phyloP scores from a whole-genome alignment of 805 yeast genomes.

The Debaryomyces hansenii region DNA sequence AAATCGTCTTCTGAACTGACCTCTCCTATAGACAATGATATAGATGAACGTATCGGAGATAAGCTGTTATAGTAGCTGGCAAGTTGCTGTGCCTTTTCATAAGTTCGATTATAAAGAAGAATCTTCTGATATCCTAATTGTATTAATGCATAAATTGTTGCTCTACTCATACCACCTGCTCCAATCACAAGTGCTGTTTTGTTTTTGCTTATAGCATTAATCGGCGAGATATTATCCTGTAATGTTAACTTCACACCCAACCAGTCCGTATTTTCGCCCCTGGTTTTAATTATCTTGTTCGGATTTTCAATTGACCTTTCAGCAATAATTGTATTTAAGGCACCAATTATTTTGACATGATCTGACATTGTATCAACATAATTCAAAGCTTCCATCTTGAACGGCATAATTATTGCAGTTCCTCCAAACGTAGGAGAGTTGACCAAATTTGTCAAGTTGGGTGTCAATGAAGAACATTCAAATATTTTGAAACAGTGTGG shows the following conservation, averaged over 20 bases:
- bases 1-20: not conserved
- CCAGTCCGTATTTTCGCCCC: slow-evolving; percentile 21
- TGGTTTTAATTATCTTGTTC: slow-evolving; percentile 6
- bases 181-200: slow-evolving; percentile 16
- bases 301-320: slow-evolving; percentile 9
- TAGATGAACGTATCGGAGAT: slow-evolving; percentile 6
- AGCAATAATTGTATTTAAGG: slow-evolving; percentile 11
- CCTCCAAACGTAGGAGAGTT: slow-evolving; percentile 15
- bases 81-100: slow-evolving; percentile 5
- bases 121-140: slow-evolving; percentile 12
- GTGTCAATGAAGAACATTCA: slow-evolving; percentile 10
- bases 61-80: slow-evolving; percentile 8
- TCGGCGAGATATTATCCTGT: slow-evolving; percentile 12
- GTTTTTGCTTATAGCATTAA: slow-evolving; percentile 13
- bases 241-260: slow-evolving; percentile 10
- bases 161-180: slow-evolving; percentile 16
- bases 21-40: slow-evolving; percentile 1
- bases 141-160: slow-evolving; percentile 16
- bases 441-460: slow-evolving; percentile 4
- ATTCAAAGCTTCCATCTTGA: slow-evolving; percentile 9
- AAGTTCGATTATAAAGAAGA: slow-evolving; percentile 11
- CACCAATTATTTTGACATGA: slow-evolving; percentile 15
- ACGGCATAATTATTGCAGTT: slow-evolving; percentile 13
- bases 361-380: slow-evolving; percentile 12
- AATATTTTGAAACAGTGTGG: slow-evolving; percentile 8